Percentiles rank a stretch among this genome's conserved stretches.
Evolutionary conservation across 2,329 filamentous ascomycete species (phyloP).

Genomic region (Dothideomycetes sp.): DNA sequence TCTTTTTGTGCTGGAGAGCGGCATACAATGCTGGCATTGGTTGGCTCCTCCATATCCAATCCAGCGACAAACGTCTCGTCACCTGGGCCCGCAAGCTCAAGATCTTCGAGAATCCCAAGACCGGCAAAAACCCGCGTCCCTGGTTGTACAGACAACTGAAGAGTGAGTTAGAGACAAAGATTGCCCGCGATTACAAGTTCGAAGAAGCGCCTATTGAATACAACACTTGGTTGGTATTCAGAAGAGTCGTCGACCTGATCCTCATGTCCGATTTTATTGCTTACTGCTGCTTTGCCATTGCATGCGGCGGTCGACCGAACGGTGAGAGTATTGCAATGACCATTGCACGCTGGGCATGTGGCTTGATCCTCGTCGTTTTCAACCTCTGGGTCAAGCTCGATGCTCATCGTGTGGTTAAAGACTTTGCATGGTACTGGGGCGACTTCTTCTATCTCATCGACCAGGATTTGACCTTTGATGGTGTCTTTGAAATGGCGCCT

Average conservation of each 20-base stretch:
- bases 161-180: conserved; percentile 86
- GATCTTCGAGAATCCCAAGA: conserved; percentile 74
- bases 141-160: conserved; percentile 77
- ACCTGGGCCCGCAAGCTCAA: conserved; percentile 78
- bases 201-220: conserved; percentile 92
- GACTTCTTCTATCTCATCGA: conserved; percentile 99
- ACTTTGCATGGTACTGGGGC: conserved; percentile 99
- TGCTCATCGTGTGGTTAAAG: conserved; percentile 94
- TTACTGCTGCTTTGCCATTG: conserved; percentile 90
- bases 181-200: conserved; percentile 86
- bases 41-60: conserved; percentile 79
- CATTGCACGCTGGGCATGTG: conserved; percentile 65
- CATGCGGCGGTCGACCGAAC: conserved; percentile 67
- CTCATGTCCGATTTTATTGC: conserved; percentile 98
- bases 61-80: conserved; percentile 75
- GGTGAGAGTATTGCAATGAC: conserved; percentile 64
- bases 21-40: conserved; percentile 94
- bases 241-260: conserved; percentile 89
- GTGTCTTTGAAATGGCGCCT: conserved; percentile 97
- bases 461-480: conserved; percentile 94
- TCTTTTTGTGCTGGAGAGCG: conserved; percentile 88
- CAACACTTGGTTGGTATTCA: conserved; percentile 97
- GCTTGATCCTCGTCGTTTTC: conserved; percentile 74
- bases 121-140: conserved; percentile 74
- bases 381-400: conserved; percentile 99